Conservation (phyloP, 805 yeast genomes). For the Metschnikowia kofuensis region DNA sequence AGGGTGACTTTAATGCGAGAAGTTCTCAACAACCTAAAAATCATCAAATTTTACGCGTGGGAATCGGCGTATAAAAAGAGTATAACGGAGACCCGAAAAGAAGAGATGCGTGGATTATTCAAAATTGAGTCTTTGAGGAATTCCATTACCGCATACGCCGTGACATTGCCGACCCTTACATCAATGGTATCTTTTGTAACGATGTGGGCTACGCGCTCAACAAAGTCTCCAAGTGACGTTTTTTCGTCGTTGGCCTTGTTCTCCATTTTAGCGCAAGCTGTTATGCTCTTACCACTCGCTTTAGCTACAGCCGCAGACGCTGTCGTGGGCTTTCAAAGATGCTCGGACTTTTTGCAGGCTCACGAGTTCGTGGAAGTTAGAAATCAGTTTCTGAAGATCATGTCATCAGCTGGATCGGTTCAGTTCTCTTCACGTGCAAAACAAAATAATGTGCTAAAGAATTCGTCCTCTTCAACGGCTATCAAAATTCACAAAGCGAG, state of each 20-base stretch:
- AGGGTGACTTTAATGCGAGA: conserved; percentile 43
- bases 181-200: conserved; percentile 46
- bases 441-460: too few relatives aligned
- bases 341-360: conserved; percentile 22
- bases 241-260: conserved; percentile 43
- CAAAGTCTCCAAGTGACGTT: conserved; percentile 37
- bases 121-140: conserved; percentile 42
- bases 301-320: conserved; percentile 47
- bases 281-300: conserved; percentile 43
- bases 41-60: conserved; percentile 48
- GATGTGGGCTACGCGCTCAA: conserved; percentile 43
- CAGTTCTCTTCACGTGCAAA: too few relatives aligned
- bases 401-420: background rate
- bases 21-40: conserved; percentile 37
- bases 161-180: conserved; percentile 40
- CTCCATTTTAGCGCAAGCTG: conserved; percentile 42
- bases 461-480: background rate
- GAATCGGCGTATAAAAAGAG: conserved; percentile 39
- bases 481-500: background rate
- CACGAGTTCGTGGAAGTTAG: conserved; percentile 9
- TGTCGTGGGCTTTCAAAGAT: conserved; percentile 34
- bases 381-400: background rate
- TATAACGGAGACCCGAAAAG: conserved; percentile 34
- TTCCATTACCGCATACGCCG: conserved; percentile 43
- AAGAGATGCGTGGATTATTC: conserved; percentile 40